These are phyloP conservation scores for Purpureocillium lavendulum DNA, from an alignment of 2,329 filamentous ascomycete species.

Conservation along the genomic window DNA sequence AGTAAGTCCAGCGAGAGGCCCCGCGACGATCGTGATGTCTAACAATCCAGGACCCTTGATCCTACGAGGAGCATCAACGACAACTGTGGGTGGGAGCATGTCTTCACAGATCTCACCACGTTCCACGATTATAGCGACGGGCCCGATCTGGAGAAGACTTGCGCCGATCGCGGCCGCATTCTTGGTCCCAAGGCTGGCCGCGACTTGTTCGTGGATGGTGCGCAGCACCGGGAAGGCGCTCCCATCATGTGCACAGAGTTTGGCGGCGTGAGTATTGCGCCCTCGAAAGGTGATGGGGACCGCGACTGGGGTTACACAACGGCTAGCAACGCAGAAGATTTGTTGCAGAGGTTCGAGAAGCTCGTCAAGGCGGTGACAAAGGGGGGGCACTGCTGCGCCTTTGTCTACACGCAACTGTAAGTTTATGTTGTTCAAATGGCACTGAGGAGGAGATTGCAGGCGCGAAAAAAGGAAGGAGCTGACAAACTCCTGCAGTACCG, in stretches of 20 bases:
- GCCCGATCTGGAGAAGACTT: constrained; percentile 44
- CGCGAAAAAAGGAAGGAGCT: too few species aligned
- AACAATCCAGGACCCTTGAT: constrained; percentile 38
- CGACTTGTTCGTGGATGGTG: constrained; percentile 46
- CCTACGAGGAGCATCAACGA: constrained; percentile 58
- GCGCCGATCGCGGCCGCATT: constrained; percentile 43
- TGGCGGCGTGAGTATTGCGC: constrained; percentile 58
- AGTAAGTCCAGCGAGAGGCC: constrained; percentile 27
- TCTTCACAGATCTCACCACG: constrained; percentile 54
- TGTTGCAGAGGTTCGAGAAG: constrained; percentile 49
- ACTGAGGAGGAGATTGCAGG: too few species aligned
- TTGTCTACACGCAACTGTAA: constrained; percentile 60
- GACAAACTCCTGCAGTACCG: constrained; percentile 24
- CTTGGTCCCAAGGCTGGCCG: constrained; percentile 42
- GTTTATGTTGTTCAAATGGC: too few species aligned
- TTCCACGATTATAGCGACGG: constrained; percentile 62
- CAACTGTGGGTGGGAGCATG: constrained; percentile 66
- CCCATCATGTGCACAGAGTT: constrained; percentile 61
- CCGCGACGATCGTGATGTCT: background rate
- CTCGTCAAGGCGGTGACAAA: constrained; percentile 50
- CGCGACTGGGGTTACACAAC: constrained; percentile 63
- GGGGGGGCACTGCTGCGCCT: constrained; percentile 48
- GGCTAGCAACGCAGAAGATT: constrained; percentile 48
- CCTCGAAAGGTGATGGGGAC: constrained; percentile 21
- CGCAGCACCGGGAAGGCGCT: constrained; percentile 41